phyloP scores from a whole-genome alignment of 495 filamentous ascomycete species.

The Aspergillus sparsus region DNA sequence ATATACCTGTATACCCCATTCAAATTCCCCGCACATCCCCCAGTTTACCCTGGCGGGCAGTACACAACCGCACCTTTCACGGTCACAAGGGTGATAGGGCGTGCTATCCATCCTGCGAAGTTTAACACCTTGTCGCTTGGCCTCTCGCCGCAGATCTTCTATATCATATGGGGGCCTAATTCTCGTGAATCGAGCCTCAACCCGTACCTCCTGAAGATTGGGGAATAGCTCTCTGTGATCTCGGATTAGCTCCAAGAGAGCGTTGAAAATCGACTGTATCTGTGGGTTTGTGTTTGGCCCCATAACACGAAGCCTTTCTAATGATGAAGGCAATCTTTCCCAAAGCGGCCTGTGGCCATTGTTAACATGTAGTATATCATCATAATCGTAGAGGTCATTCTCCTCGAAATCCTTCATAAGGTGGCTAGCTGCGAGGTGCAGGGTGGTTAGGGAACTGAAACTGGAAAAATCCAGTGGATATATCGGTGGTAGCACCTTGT shows the following conservation, averaged over 20 bases:
- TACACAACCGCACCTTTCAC: not conserved
- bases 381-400: not conserved
- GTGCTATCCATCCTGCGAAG: not conserved
- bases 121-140: not conserved
- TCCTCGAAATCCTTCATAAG: not conserved
- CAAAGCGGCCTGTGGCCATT: not conserved
- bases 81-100: not conserved
- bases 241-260: not conserved
- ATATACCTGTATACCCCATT: not conserved
- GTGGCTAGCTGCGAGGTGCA: not conserved
- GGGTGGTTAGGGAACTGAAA: not conserved
- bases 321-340: not conserved
- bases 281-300: not conserved
- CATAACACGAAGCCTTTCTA: not conserved
- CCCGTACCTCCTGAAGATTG: not conserved
- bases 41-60: not conserved
- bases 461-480: not conserved
- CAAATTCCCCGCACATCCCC: conserved; percentile 4
- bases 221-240: not conserved
- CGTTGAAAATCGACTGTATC: not conserved
- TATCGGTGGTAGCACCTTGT: not conserved
- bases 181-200: not conserved
- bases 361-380: not conserved
- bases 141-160: not conserved
- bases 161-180: not conserved